These are phyloP conservation scores for Fonsecaea monophora DNA, from an alignment of 2,329 filamentous ascomycete genomes.

Conservation along the genomic window DNA sequence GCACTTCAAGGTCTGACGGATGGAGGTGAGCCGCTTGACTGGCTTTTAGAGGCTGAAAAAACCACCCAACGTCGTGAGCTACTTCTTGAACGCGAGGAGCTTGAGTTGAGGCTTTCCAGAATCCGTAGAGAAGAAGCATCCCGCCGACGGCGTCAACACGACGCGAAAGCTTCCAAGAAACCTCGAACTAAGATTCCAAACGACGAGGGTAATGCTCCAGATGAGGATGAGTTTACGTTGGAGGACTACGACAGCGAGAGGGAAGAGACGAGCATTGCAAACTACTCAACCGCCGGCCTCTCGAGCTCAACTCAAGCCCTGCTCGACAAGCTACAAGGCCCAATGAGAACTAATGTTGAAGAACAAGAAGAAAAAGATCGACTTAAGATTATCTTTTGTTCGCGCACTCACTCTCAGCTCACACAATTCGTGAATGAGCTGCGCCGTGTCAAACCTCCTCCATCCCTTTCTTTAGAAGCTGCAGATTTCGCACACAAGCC, in stretches of 20 bases:
- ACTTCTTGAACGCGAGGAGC: slow-evolving; percentile 69
- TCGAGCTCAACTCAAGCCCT: slow-evolving; percentile 78
- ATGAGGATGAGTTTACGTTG: slow-evolving; percentile 75
- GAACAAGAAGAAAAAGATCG: slow-evolving; percentile 65
- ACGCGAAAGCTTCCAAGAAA: slow-evolving; percentile 27
- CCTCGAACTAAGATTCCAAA: slow-evolving; percentile 17
- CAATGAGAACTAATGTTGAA: slow-evolving; percentile 48
- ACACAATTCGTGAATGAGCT: slow-evolving; percentile 87
- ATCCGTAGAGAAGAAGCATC: slow-evolving; percentile 29
- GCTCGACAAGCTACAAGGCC: slow-evolving; percentile 69
- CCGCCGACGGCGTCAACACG: slow-evolving; percentile 18
- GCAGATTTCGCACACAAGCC: slow-evolving; percentile 38
- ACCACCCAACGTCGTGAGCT: slow-evolving; percentile 72
- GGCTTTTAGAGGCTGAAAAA: slow-evolving; percentile 80
- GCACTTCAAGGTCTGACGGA: slow-evolving; percentile 35
- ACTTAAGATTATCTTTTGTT: slow-evolving; percentile 89
- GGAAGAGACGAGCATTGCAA: slow-evolving; percentile 49
- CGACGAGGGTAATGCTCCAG: slow-evolving; percentile 34
- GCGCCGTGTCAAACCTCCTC: slow-evolving; percentile 76
- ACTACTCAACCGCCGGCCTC: slow-evolving; percentile 55
- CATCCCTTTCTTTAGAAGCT: slow-evolving; percentile 74
- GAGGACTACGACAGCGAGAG: slow-evolving; percentile 74
- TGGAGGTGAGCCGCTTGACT: slow-evolving; percentile 75
- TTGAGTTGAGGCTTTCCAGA: slow-evolving; percentile 64
- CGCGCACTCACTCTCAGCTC: slow-evolving; percentile 88